Percentiles rank a stretch among this genome's conserved stretches.
Evolutionary conservation across 176 grass and related monocot genomes (phyloP).

Genomic region (Lolium perenne): DNA sequence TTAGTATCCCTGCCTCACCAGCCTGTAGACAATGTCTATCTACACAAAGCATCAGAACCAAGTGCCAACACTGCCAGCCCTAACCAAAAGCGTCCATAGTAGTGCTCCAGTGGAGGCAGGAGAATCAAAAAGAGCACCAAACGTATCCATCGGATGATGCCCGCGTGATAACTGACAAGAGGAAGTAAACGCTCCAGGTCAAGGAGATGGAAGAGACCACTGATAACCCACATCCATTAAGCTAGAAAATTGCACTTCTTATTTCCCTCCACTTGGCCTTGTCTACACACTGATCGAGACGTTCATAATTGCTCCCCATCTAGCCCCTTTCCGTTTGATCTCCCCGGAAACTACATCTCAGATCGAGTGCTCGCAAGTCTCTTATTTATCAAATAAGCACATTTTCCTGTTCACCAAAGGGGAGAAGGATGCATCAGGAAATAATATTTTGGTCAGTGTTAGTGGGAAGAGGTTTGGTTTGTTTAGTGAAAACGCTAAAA

Average conservation of each 20-base stretch:
- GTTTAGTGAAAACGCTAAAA: background rate
- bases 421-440: background rate
- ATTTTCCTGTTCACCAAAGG: background rate
- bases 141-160: background rate
- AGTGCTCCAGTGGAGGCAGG: background rate
- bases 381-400: background rate
- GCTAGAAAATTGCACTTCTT: too few species aligned
- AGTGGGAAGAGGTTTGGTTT: background rate
- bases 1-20: background rate
- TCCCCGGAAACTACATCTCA: too few species aligned
- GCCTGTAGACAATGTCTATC: background rate
- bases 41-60: background rate
- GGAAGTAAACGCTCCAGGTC: too few species aligned
- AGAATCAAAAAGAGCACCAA: constrained; percentile 7
- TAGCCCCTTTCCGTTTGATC: too few species aligned
- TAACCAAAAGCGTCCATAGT: background rate
- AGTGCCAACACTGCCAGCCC: background rate
- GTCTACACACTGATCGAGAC: too few species aligned
- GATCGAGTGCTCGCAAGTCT: constrained; percentile 21
- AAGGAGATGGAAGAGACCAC: too few species aligned
- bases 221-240: too few species aligned
- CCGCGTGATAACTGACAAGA: background rate
- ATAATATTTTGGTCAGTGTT: background rate
- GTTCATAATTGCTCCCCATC: too few species aligned
- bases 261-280: too few species aligned